A percentile compares a stretch with the other conserved stretches of the same genome.
Evolutionary conservation across 2,329 filamentous ascomycete genomes (phyloP).

Genomic region (Colletotrichum endophyticum): DNA sequence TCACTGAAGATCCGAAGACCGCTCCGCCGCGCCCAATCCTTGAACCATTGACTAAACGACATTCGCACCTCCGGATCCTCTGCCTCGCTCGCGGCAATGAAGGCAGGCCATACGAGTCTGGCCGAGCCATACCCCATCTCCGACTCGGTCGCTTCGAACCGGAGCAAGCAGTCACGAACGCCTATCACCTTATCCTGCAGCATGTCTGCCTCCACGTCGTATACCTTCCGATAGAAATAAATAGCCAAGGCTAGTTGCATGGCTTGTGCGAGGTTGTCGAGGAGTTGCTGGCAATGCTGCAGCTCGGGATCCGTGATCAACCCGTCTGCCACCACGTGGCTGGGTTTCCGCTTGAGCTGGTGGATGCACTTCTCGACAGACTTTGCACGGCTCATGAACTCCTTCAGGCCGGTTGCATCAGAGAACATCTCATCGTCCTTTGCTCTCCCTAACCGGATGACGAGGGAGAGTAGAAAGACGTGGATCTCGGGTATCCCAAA

Average conservation of each 20-base stretch:
- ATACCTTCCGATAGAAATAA: conserved; percentile 43
- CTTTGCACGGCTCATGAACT: conserved; percentile 36
- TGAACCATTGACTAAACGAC: conserved; percentile 38
- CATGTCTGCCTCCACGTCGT: conserved; percentile 37
- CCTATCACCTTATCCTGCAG: conserved; percentile 36
- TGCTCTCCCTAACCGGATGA: conserved; percentile 40
- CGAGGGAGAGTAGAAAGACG: conserved; percentile 35
- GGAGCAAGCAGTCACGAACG: conserved; percentile 34
- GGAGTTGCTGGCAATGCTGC: conserved; percentile 9
- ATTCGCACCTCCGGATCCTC: conserved; percentile 31
- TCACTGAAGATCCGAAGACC: conserved; percentile 35
- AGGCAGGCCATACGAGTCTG: conserved; percentile 41
- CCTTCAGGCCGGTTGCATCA: conserved; percentile 21
- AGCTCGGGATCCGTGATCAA: background rate
- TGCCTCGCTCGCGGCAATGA: conserved; percentile 42
- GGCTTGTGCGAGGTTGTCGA: conserved; percentile 34
- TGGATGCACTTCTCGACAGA: conserved; percentile 35
- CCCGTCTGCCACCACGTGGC: background rate
- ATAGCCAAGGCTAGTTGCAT: conserved; percentile 39
- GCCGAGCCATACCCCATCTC: conserved; percentile 29
- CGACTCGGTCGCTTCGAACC: conserved; percentile 27
- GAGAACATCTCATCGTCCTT: conserved; percentile 32
- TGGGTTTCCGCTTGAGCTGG: conserved; percentile 9
- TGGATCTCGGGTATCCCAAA: conserved; percentile 42
- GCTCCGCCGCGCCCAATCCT: conserved; percentile 28